Base-by-base conservation (phyloP, 2,329 filamentous ascomycete species). In the Eurotiales sp. region DNA sequence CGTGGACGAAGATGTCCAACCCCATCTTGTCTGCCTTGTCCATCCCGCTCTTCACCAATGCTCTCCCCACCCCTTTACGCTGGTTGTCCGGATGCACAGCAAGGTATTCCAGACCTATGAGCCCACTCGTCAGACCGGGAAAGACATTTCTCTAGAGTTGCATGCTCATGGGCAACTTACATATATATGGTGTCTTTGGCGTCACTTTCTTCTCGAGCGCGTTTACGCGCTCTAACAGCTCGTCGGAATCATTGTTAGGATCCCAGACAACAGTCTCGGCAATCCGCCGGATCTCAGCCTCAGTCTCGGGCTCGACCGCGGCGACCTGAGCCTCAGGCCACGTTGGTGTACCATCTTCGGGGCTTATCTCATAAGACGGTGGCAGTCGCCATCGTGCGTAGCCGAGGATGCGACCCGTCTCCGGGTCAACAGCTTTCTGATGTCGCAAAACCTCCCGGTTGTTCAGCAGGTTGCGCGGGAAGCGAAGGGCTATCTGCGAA, bases 11-110 rank as follows among this genome's bases (percentile, higher is more conserved):
- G 10, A 44, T 32, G 11, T 23, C n/a, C 8, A 44, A n/a, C 10
- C 42, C 42, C 7, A 44, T 23, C 5, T 23, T 32, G 7, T 44
- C 23, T 15, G 42, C 42, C 3, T 21, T 15, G 11, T 29, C 15
- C 8, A 44, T 30, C 3, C 42, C 42, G 25, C 42, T 44, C 42
- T 15, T 25, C n/a, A 44, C 42, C 23, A 44, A 12, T 8, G 42
- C 42, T 4, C 23, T 44, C 23, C 23, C 42, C 29, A 44, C 21
- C 17, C 42, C 42, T 23, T 44, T 44, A 15, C 42, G 14, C 25
- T 44, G 14, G 19, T 44, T 44, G 10, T 25, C 23, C 29, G 42
- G 42, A 19, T 44, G 42, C 29, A 44, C 42, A 11, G 42, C 42
- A 17, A 44, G 25, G 17, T 44, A 44, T 23, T 44, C 42, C 23